Percentiles rank a stretch among this genome's conserved stretches.
Evolutionary conservation across 108 stramenopile genomes (phyloP).

Genomic region (Fragilaria radians): DNA sequence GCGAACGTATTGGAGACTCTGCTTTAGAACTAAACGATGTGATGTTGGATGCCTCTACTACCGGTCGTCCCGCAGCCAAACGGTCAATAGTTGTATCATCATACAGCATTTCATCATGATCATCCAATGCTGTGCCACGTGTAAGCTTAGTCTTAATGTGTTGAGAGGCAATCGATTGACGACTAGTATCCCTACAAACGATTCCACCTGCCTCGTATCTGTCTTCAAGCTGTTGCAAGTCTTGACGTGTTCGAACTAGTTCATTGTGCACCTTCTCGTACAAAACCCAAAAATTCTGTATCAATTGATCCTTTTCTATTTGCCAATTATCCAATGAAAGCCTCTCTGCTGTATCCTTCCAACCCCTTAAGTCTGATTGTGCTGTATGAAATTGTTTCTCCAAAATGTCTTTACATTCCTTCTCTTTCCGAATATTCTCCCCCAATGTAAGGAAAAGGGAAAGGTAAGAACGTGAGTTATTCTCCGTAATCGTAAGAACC

Average conservation of each 20-base stretch:
- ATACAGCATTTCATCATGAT: not conserved
- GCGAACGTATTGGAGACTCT: too few species aligned
- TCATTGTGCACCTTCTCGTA: conserved; percentile 14
- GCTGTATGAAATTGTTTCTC: not conserved
- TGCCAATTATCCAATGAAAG: conserved; percentile 21
- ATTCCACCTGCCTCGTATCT: not conserved
- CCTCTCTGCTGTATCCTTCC: conserved; percentile 36
- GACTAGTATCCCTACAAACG: too few species aligned
- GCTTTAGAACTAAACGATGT: not conserved
- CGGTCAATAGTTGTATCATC: not conserved
- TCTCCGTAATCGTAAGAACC: not conserved
- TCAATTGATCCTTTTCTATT: conserved; percentile 20
- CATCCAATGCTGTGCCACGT: not conserved
- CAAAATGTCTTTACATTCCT: not conserved
- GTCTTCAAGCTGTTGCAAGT: not conserved
- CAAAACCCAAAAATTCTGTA: conserved; percentile 18
- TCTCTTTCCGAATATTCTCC: not conserved
- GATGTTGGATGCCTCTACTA: not conserved
- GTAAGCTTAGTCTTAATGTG: too few species aligned
- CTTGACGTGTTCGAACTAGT: not conserved
- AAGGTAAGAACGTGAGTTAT: not conserved
- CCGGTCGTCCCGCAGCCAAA: not conserved
- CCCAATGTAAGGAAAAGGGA: not conserved
- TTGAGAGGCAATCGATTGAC: too few species aligned
- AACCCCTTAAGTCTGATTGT: conserved; percentile 1